A percentile compares a stretch with the other conserved stretches of the same genome.
Evolutionary conservation across 2,329 filamentous ascomycete genomes (phyloP).

Genomic region (Thielaviopsis punctulata): DNA sequence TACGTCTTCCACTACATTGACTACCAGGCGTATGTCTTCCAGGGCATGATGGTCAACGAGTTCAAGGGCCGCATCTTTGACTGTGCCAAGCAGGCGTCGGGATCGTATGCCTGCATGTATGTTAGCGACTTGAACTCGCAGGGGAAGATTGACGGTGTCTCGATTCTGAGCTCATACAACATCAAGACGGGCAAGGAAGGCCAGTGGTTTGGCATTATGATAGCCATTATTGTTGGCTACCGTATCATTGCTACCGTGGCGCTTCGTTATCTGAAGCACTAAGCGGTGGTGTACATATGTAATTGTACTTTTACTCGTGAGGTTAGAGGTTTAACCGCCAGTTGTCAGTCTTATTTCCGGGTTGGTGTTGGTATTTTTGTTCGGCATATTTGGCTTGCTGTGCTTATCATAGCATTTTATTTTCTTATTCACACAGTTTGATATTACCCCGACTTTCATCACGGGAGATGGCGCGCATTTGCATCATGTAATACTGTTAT

Average conservation of each 20-base stretch:
- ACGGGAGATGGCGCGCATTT: too few species aligned
- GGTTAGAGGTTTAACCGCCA: too few species aligned
- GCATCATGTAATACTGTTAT: too few species aligned
- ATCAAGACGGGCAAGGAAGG: constrained; percentile 47
- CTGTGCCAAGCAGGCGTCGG: constrained; percentile 28
- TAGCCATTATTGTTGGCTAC: constrained; percentile 61
- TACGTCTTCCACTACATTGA: constrained; percentile 84
- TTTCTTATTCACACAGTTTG: too few species aligned
- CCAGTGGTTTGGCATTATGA: constrained; percentile 59
- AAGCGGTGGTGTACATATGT: too few species aligned
- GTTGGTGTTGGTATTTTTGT: too few species aligned
- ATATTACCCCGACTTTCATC: too few species aligned
- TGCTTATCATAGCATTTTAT: too few species aligned
- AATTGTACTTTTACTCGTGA: too few species aligned
- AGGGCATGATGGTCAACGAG: constrained; percentile 89
- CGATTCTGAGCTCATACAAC: constrained; percentile 51
- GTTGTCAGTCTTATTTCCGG: too few species aligned
- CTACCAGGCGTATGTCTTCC: constrained; percentile 73
- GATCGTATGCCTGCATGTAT: constrained; percentile 53
- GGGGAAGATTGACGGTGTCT: constrained; percentile 55
- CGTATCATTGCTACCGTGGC: constrained; percentile 25
- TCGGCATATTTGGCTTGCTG: too few species aligned
- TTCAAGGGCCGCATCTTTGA: constrained; percentile 48
- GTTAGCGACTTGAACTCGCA: constrained; percentile 39
- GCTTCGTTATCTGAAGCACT: not conserved